Conservation (phyloP, 352 stramenopile species). For the Phytophthora sp. region DNA sequence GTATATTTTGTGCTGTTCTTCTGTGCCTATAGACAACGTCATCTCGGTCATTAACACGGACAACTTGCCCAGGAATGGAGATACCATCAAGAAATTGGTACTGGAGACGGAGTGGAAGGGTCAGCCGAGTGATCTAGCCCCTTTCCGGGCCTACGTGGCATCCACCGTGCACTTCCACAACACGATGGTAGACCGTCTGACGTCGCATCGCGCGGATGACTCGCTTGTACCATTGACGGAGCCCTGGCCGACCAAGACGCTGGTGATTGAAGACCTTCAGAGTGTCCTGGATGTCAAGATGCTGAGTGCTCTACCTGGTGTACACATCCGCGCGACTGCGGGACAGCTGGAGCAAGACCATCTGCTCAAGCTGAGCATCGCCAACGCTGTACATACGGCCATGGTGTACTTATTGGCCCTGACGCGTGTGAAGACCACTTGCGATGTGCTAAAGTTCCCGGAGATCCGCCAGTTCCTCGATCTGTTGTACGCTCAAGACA, state of each 20-base stretch:
- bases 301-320: conserved; percentile 46
- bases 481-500: conserved; percentile 80
- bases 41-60: conserved; percentile 84
- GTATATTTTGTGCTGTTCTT: too few species aligned
- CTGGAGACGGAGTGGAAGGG: conserved; percentile 35
- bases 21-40: conserved; percentile 43
- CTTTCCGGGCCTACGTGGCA: conserved; percentile 51
- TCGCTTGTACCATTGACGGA: conserved; percentile 65
- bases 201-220: conserved; percentile 50
- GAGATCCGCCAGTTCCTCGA: conserved; percentile 79
- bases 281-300: conserved; percentile 46
- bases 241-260: conserved; percentile 61
- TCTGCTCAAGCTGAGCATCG: conserved; percentile 91
- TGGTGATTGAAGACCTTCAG: conserved; percentile 74
- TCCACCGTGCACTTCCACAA: conserved; percentile 79
- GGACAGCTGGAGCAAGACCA: conserved; percentile 80
- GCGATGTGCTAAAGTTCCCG: conserved; percentile 35
- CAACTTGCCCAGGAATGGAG: conserved; percentile 77
- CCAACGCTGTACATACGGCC: conserved; percentile 92
- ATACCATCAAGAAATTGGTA: conserved; percentile 56
- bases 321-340: conserved; percentile 48
- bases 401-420: conserved; percentile 86
- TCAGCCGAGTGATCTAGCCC: conserved; percentile 1
- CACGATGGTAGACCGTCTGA: conserved; percentile 87
- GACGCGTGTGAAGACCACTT: conserved; percentile 48